Conservation (phyloP, 139 green algal genomes). For the Closterium sp. region DNA sequence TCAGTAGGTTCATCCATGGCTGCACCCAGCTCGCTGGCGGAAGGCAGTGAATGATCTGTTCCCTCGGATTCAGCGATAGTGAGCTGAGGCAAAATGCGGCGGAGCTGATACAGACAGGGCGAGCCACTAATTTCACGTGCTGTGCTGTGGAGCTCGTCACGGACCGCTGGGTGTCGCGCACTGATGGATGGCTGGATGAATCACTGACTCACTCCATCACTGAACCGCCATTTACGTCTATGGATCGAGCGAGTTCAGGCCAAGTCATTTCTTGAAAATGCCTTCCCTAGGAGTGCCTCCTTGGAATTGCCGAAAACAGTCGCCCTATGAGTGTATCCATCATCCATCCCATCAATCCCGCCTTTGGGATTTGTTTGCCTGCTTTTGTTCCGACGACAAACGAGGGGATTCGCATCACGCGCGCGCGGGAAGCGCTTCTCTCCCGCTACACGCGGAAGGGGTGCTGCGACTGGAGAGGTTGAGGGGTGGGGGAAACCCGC, state of each 20-base stretch:
- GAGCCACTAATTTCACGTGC: background rate
- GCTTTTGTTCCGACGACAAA: too few species aligned
- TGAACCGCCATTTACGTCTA: too few species aligned
- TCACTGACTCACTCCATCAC: too few species aligned
- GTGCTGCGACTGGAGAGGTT: background rate
- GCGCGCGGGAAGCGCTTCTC: too few species aligned
- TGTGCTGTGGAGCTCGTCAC: background rate
- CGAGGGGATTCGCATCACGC: background rate
- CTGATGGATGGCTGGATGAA: background rate
- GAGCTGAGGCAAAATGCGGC: too few species aligned
- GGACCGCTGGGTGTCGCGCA: background rate
- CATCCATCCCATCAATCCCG: background rate
- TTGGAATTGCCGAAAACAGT: background rate
- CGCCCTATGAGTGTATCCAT: background rate
- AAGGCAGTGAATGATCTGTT: background rate
- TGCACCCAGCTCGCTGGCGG: background rate
- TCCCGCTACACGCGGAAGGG: background rate
- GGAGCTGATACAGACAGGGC: background rate
- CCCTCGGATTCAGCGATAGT: background rate
- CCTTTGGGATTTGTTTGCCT: background rate
- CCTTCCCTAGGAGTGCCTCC: background rate
- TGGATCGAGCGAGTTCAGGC: too few species aligned
- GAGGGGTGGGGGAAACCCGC: background rate
- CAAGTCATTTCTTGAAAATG: background rate
- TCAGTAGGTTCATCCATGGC: background rate